Conservation (phyloP, 106 monocot species). For the Phalaenopsis aphrodite region DNA sequence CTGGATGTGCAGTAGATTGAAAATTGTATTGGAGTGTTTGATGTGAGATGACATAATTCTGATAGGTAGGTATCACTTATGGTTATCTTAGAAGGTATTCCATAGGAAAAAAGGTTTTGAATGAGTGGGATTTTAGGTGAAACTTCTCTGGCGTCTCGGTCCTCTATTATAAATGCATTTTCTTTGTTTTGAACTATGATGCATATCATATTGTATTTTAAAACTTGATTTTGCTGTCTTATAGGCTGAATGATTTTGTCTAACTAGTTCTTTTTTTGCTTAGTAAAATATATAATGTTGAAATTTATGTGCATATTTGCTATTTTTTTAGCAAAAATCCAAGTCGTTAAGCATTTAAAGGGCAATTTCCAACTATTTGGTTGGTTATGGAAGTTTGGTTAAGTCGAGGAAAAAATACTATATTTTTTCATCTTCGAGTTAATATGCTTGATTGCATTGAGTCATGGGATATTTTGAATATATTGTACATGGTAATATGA, state of each 20-base stretch:
- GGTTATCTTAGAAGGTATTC: background rate
- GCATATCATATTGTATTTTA: background rate
- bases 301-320: background rate
- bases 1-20: background rate
- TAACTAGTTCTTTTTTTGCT: background rate
- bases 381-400: too few species aligned
- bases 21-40: background rate
- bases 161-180: background rate
- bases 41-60: background rate
- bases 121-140: background rate
- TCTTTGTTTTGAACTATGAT: background rate
- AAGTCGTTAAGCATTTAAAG: background rate
- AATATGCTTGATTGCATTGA: too few species aligned
- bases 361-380: background rate
- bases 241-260: background rate
- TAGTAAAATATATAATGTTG: background rate
- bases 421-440: too few species aligned
- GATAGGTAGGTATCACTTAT: background rate
- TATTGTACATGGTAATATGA: too few species aligned
- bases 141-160: background rate
- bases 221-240: background rate
- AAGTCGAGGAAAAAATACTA: too few species aligned
- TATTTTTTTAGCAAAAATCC: background rate
- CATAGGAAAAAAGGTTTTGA: background rate
- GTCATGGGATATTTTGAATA: too few species aligned